Evolutionary conservation across 2,329 filamentous ascomycete species (phyloP), one percentile per base, ranked within the genome.

Genomic region (Aureobasidium sp.): DNA sequence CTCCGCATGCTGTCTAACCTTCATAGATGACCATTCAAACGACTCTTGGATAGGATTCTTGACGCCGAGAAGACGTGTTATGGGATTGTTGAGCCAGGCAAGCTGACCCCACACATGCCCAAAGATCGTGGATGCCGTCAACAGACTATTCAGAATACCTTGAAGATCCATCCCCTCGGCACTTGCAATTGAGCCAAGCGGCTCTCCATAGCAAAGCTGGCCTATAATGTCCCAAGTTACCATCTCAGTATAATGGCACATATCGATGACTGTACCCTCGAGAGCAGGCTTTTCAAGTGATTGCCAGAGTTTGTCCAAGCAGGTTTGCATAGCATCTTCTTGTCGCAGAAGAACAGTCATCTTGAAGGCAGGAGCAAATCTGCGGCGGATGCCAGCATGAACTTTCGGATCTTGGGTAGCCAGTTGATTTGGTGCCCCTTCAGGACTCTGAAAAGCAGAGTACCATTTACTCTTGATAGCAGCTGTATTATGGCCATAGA

Each of bases 301-400:
- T 17, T 41, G 36, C 12, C 76, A 70, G 2, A 76, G 61, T 1
- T 70, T 63, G 45, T 75, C 68, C 15, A 75, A 61, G 62, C 75
- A 74, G 7, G 37, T 22, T 20, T 67, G 66, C 6, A 78, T 65
- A 2, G 75, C 51, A 0, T 67, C 61, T 58, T 76, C 76, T 62
- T 78, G 77, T 14, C 73, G 71, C 5, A 68, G 67, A 17, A 80
- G 57, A 2, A 75, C 73, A 51, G 71, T 73, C 47, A 79, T 77
- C 0, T 77, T 77, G 64, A 80, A 79, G 0, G 73, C 76, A 61
- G 75, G 53, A 14, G 56, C 57, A 22, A 63, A 47, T 29, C 56
- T 59, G 25, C 56, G 58, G 1, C 62, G 47, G 2, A 61, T 20
- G 12, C 22, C 51, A 8, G 56, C 56, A 31, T 61, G 57, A 2